A percentile compares a stretch with the other conserved stretches of the same genome.
These are phyloP conservation scores for Blastobotrys aristatus DNA, from an alignment of 1,139 yeast genomes.

Conservation along the genomic window DNA sequence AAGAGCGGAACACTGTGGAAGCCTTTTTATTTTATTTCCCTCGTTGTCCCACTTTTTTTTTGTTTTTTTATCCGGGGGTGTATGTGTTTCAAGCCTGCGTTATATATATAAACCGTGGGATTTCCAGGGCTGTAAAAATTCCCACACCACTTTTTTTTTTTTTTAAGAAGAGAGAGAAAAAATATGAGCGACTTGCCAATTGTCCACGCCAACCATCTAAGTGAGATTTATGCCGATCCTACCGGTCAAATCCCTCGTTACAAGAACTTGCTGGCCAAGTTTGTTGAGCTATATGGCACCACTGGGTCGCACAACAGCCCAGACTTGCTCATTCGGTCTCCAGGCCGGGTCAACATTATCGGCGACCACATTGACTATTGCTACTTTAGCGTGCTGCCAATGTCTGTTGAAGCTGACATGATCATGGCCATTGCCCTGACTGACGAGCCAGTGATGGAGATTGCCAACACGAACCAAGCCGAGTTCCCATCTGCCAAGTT, in stretches of 20 bases:
- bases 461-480: conserved; percentile 42
- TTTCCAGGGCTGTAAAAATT: no score
- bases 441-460: conserved; percentile 34
- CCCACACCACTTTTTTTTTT: no score
- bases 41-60: neutral
- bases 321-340: conserved; percentile 53
- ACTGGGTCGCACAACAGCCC: conserved; percentile 27
- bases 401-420: conserved; percentile 67
- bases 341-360: conserved; percentile 69
- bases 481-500: conserved; percentile 41
- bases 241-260: conserved; percentile 24
- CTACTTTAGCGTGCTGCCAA: conserved; percentile 64
- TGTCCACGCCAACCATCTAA: conserved; percentile 14
- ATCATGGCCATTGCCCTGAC: conserved; percentile 47
- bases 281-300: conserved; percentile 22
- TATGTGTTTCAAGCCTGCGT: no score
- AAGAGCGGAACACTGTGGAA: no score
- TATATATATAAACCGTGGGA: neutral
- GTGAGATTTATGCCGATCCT: conserved; percentile 23
- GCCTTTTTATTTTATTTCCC: neutral
- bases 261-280: conserved; percentile 21
- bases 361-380: conserved; percentile 76
- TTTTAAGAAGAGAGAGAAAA: no score
- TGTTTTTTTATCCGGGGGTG: no score
- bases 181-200: conserved; percentile 1